These are phyloP conservation scores for Nicotiana tomentosiformis DNA, from an alignment of 257 asterid genomes.

Conservation along the genomic window DNA sequence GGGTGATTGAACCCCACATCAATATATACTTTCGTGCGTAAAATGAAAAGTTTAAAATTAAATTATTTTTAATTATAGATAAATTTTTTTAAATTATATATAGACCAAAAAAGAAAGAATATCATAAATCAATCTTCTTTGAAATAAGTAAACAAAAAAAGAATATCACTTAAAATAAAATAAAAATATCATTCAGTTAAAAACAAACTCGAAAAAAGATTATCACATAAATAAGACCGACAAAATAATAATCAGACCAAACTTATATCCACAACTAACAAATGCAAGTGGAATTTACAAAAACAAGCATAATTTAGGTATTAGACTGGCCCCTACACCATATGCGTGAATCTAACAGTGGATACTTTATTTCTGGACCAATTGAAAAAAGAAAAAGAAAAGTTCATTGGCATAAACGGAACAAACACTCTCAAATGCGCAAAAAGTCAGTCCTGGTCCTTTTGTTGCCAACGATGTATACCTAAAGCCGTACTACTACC, in stretches of 20 bases:
- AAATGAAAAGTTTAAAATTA: not conserved
- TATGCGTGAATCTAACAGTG: not conserved
- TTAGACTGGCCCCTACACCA: not conserved
- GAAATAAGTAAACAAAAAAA: too few species aligned
- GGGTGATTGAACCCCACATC: too few species aligned
- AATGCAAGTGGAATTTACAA: not conserved
- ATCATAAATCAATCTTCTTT: too few species aligned
- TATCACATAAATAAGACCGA: too few species aligned
- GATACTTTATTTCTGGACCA: not conserved
- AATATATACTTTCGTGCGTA: too few species aligned
- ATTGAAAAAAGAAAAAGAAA: not conserved
- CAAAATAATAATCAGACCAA: not conserved
- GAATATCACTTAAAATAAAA: too few species aligned
- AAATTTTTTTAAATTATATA: not conserved
- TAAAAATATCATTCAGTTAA: too few species aligned
- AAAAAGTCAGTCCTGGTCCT: not conserved
- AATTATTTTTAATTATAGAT: not conserved
- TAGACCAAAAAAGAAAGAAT: not conserved
- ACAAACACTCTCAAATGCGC: not conserved
- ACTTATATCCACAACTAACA: not conserved
- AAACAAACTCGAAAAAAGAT: too few species aligned
- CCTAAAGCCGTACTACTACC: not conserved
- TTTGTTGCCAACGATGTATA: not conserved
- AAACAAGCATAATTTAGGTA: constrained; percentile 6
- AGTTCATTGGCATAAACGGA: not conserved